Conservation (phyloP, 176 grass and related monocot genomes). For the Oropetium thomaeum region DNA sequence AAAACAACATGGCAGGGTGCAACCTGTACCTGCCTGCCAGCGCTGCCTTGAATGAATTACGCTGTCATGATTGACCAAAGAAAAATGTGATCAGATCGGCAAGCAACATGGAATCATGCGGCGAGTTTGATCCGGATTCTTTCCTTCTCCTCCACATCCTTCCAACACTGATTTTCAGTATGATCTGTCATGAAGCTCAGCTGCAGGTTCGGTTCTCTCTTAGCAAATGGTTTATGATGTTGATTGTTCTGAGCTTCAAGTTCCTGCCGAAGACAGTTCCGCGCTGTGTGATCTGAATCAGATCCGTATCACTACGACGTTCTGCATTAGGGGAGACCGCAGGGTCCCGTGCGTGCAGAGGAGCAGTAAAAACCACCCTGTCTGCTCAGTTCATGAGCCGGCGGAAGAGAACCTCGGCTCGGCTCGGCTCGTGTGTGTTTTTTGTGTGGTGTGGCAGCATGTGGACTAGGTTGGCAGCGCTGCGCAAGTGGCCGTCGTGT, state of each 20-base stretch:
- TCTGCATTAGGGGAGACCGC: conserved; percentile 16
- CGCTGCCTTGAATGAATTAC: not conserved
- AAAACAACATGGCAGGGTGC: conserved; percentile 11
- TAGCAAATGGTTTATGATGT: not conserved
- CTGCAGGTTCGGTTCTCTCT: not conserved
- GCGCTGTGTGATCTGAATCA: not conserved
- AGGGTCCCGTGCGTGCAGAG: conserved; percentile 14
- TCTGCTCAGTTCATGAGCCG: not conserved
- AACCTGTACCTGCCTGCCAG: not conserved
- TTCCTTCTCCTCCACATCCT: not conserved
- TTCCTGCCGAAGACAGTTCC: not conserved
- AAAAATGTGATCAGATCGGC: not conserved
- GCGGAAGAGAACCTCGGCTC: not conserved
- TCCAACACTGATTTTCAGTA: not conserved
- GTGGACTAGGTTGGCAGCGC: conserved; percentile 23
- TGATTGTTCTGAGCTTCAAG: not conserved
- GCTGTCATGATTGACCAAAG: conserved; percentile 3
- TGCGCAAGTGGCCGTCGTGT: not conserved
- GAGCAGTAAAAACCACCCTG: conserved; percentile 21
- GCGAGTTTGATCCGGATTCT: not conserved
- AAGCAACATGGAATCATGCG: not conserved
- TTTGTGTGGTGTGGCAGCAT: not conserved
- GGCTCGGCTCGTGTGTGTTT: not conserved
- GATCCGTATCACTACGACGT: conserved; percentile 15
- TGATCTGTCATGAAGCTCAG: not conserved